Percentiles rank a stretch among this genome's conserved stretches.
These are phyloP conservation scores for Leccinum fallax DNA, from an alignment of 1,284 basidiomycete species.

Conservation along the genomic window DNA sequence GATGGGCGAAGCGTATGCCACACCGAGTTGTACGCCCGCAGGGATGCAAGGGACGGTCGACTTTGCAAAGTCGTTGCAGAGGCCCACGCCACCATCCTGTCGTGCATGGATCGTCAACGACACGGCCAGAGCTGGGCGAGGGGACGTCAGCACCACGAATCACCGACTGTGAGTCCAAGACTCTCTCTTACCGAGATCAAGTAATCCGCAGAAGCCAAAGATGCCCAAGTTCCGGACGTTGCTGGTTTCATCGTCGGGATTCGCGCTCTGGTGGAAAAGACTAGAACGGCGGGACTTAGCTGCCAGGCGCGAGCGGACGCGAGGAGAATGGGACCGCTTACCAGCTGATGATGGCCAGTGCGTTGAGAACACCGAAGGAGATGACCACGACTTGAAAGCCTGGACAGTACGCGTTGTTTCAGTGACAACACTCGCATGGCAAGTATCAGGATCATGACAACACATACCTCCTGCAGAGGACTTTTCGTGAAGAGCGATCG, in stretches of 20 bases:
- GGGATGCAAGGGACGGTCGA: conserved; percentile 16
- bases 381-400: conserved; percentile 28
- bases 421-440: neutral
- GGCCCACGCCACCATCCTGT: conserved; percentile 7
- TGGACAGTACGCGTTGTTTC: conserved; percentile 5
- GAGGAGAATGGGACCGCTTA: conserved; percentile 12
- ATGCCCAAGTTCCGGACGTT: conserved; percentile 26
- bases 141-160: conserved; percentile 5
- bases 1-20: conserved; percentile 18
- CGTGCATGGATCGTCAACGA: conserved; percentile 25
- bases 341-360: conserved; percentile 22
- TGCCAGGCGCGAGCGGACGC: neutral
- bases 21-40: conserved; percentile 23
- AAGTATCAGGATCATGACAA: conserved; percentile 1
- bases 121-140: conserved; percentile 16
- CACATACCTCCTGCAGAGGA: conserved; percentile 25
- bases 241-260: conserved; percentile 20
- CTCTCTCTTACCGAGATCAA: conserved; percentile 21
- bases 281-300: conserved; percentile 9
- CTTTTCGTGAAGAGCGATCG: conserved; percentile 18
- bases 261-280: conserved; percentile 15
- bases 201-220: conserved; percentile 25
- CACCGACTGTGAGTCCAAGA: neutral
- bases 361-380: conserved; percentile 14
- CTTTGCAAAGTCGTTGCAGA: conserved; percentile 29